Evolutionary conservation across 2,329 filamentous ascomycete genomes (phyloP).

Genomic region (Colletotrichum sp.): DNA sequence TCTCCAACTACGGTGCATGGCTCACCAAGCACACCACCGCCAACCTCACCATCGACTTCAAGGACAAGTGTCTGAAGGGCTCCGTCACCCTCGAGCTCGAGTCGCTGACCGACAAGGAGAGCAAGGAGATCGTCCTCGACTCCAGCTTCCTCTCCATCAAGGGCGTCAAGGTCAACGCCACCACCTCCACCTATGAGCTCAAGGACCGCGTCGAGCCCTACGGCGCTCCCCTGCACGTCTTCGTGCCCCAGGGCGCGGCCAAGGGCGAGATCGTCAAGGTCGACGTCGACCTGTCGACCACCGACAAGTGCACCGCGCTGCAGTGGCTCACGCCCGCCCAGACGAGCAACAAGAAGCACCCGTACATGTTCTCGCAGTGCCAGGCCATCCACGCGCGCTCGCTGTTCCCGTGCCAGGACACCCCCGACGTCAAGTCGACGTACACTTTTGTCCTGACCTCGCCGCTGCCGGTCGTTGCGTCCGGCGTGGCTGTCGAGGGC

Average conservation of each 20-base stretch:
- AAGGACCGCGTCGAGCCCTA: slow-evolving; percentile 75
- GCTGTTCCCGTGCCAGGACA: slow-evolving; percentile 96
- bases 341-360: slow-evolving; percentile 93
- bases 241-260: slow-evolving; percentile 58
- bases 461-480: slow-evolving; percentile 87
- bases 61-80: slow-evolving; percentile 76
- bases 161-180: slow-evolving; percentile 72
- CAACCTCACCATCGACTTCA: slow-evolving; percentile 84
- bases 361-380: slow-evolving; percentile 98
- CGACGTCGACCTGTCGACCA: slow-evolving; percentile 78
- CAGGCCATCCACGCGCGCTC: slow-evolving; percentile 95
- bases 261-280: slow-evolving; percentile 60
- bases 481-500: slow-evolving; percentile 68
- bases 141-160: slow-evolving; percentile 82
- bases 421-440: slow-evolving; percentile 96
- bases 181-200: slow-evolving; percentile 69
- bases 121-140: slow-evolving; percentile 83
- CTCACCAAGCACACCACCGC: slow-evolving; percentile 83
- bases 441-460: slow-evolving; percentile 89
- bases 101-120: slow-evolving; percentile 75
- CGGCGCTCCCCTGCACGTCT: slow-evolving; percentile 72
- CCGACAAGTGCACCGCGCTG: slow-evolving; percentile 85
- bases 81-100: slow-evolving; percentile 78
- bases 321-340: slow-evolving; percentile 96
- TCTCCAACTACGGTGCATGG: slow-evolving; percentile 92